Evolutionary conservation across 345 rosid species (phyloP).

Genomic region (Aquilaria yunnanensis): DNA sequence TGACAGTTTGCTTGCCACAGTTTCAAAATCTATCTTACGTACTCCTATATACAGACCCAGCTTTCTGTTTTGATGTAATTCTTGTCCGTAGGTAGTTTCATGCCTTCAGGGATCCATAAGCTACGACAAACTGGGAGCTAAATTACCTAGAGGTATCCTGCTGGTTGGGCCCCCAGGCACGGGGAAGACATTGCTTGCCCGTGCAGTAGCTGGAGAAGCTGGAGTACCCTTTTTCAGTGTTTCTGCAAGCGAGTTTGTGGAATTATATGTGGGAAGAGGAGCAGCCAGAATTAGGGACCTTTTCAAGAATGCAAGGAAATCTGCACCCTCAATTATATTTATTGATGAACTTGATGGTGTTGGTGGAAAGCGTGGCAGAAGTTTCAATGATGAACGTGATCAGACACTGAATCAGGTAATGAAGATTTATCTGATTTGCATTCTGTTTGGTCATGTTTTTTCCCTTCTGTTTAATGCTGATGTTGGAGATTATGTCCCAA

Average conservation of each 20-base stretch:
- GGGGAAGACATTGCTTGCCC: slow-evolving; percentile 91
- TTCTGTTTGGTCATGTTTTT: neutral
- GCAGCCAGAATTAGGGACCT: slow-evolving; percentile 96
- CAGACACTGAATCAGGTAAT: slow-evolving; percentile 89
- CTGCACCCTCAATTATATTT: slow-evolving; percentile 84
- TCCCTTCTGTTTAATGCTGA: neutral
- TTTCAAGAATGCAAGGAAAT: slow-evolving; percentile 70
- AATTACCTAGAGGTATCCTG: slow-evolving; percentile 84
- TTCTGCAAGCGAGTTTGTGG: slow-evolving; percentile 97
- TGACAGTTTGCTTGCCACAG: too few relatives aligned
- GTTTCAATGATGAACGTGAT: slow-evolving; percentile 96
- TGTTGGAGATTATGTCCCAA: neutral
- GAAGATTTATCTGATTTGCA: slow-evolving; percentile 5
- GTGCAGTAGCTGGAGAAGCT: slow-evolving; percentile 96
- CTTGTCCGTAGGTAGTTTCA: slow-evolving; percentile 67
- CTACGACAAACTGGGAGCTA: slow-evolving; percentile 82
- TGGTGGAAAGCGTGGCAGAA: slow-evolving; percentile 96
- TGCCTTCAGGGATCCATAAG: slow-evolving; percentile 92
- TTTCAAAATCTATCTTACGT: too few relatives aligned
- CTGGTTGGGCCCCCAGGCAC: slow-evolving; percentile 98
- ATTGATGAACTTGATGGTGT: slow-evolving; percentile 98
- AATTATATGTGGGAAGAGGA: slow-evolving; percentile 97
- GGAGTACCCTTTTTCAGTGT: slow-evolving; percentile 94
- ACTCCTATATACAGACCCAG: neutral
- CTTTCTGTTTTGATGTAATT: slow-evolving; percentile 10